These are phyloP conservation scores for Hyphopichia fennica DNA, from an alignment of 1,139 yeast genomes.

Conservation along the genomic window DNA sequence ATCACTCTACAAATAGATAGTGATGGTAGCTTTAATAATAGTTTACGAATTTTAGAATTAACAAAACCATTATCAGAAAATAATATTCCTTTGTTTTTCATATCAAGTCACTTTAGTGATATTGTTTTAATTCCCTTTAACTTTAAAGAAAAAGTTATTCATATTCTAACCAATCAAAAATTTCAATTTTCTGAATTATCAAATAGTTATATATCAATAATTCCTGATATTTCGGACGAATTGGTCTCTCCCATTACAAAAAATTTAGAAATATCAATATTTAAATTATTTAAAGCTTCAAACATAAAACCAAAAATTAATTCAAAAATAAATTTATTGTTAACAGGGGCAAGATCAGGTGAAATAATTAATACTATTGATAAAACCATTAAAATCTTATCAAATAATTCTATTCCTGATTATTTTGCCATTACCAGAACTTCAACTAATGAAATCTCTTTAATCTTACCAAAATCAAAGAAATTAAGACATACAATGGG, in stretches of 20 bases:
- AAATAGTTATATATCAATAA: conserved; percentile 25
- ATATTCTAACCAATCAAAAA: conserved; percentile 41
- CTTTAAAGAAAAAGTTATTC: conserved; percentile 44
- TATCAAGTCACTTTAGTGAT: conserved; percentile 67
- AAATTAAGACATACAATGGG: conserved; percentile 37
- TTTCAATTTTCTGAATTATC: conserved; percentile 47
- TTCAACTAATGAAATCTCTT: conserved; percentile 52
- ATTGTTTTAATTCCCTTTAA: conserved; percentile 59
- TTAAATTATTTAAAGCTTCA: conserved; percentile 39
- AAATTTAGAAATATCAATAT: conserved; percentile 32
- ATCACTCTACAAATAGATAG: conserved; percentile 60
- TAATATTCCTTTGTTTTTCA: conserved; percentile 59
- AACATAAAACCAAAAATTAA: conserved; percentile 49
- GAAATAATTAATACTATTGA: conserved; percentile 41
- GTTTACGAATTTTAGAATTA: conserved; percentile 55
- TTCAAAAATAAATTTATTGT: conserved; percentile 39
- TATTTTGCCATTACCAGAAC: conserved; percentile 64
- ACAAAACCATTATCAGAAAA: conserved; percentile 62
- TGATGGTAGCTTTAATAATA: conserved; percentile 56
- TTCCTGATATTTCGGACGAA: not conserved
- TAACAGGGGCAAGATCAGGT: conserved; percentile 64
- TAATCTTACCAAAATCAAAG: conserved; percentile 51
- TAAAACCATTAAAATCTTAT: conserved; percentile 32
- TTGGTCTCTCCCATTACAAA: conserved; percentile 3
- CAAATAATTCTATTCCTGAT: conserved; percentile 34